Base-by-base conservation (phyloP, 192 early-diverging fungal species). In the Coemansia sp. region DNA sequence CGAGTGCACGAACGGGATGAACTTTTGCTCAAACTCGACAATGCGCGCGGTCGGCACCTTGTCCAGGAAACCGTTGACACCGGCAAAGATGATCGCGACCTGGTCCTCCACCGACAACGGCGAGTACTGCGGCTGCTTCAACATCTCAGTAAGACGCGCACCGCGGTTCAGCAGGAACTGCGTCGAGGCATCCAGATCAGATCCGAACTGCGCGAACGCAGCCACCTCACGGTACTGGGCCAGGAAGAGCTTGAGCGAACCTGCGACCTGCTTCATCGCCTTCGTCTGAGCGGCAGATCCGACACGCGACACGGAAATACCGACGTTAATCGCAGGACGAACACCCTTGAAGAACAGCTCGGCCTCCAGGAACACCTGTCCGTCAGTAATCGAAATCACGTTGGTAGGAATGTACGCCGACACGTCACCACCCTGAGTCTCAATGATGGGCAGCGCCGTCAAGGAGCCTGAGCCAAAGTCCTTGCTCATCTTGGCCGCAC, bases 301-400 rank as follows among this genome's bases (percentile, higher is more conserved):
- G 87, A 99, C 96, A 92, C 97, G 94, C 73, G 95, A 96, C 72
- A 99, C 97, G 75, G 97, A 99, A 59, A 99, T 87, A 99, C 97
- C 97, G 83, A 99, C 95, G 87, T 99, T 99, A 83, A 99, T 99
- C 66, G 97, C 96, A 59, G 97, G 97, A 77, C 97, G 94, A 67
- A 97, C 85, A 90, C 97, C 97, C 92, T 97, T 99, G 92, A 97
- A 99, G 92, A 99, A 99, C 62, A 99, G 88, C 86, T 99, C 95
- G 59, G 97, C 94, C 86, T 99, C 97, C 87, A 99, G 89, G 92
- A 99, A 99, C 69, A 99, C 97, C 85, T 99, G 97, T 41, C 97
- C 97, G 86, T 99, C 97, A 64, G 97, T 99, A 74, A 99, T 99
- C 84, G 97, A 98, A 96, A 98, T 98, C 74, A 98, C 95, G 88